These are phyloP conservation scores for Chytridium lagenaria DNA, from an alignment of 371 early-diverging fungal genomes.

Conservation along the genomic window DNA sequence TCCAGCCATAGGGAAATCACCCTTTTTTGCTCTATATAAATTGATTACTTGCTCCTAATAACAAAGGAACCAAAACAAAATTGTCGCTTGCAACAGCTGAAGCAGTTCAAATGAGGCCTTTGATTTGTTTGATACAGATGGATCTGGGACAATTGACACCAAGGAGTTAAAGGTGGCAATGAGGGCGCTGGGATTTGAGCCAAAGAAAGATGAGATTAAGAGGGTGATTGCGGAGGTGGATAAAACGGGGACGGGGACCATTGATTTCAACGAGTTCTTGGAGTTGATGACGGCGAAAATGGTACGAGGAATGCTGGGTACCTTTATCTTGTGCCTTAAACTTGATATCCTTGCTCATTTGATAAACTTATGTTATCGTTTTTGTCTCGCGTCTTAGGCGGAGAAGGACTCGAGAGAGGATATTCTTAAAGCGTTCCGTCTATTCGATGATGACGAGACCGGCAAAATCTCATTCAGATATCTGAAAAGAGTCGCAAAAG, in stretches of 20 bases:
- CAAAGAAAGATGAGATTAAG: constrained; percentile 63
- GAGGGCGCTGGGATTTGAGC: constrained; percentile 72
- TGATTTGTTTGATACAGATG: constrained; percentile 74
- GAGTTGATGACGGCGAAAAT: constrained; percentile 66
- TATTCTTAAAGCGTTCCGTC: constrained; percentile 67
- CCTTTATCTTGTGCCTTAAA: too few relatives aligned
- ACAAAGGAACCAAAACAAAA: too few relatives aligned
- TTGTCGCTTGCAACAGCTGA: too few relatives aligned
- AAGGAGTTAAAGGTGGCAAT: constrained; percentile 72
- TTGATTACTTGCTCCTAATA: too few relatives aligned
- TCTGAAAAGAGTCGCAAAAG: constrained; percentile 69
- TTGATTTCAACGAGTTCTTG: constrained; percentile 72
- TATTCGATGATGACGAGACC: constrained; percentile 77
- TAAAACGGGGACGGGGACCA: constrained; percentile 61
- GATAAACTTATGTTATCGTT: too few relatives aligned
- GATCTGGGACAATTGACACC: constrained; percentile 67
- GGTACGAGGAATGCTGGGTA: constrained; percentile 41
- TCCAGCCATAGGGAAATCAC: too few relatives aligned
- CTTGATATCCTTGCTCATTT: too few relatives aligned
- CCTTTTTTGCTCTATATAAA: too few relatives aligned
- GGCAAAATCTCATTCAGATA: constrained; percentile 74
- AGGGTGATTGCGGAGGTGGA: constrained; percentile 68
- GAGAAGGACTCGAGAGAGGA: constrained; percentile 66
- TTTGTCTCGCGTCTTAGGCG: constrained; percentile 19
- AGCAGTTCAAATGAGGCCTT: too few relatives aligned